These are phyloP conservation scores for Penicillium sp. DNA, from an alignment of 2,329 filamentous ascomycete genomes.

Conservation along the genomic window DNA sequence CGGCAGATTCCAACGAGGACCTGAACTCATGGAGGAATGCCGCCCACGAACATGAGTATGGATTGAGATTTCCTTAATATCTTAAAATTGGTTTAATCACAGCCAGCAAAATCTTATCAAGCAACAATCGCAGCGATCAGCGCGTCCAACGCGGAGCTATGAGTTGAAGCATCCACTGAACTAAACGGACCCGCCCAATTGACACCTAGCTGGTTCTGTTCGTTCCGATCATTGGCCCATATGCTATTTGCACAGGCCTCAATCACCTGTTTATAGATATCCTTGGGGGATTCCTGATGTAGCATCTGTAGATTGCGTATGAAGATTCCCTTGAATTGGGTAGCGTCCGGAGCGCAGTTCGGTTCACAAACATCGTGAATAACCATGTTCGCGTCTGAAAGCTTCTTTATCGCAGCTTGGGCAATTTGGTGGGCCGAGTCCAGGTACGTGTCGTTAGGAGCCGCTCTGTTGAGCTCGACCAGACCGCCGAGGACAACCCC, in stretches of 20 bases:
- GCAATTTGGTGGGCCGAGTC: slow-evolving; percentile 53
- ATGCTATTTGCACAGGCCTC: slow-evolving; percentile 64
- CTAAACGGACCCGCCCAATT: slow-evolving; percentile 66
- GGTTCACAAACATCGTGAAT: slow-evolving; percentile 59
- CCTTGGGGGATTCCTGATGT: slow-evolving; percentile 53
- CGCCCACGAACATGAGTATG: neutral
- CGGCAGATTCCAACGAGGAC: no score
- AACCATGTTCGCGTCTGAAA: slow-evolving; percentile 51
- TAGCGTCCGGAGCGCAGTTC: slow-evolving; percentile 51
- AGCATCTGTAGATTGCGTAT: slow-evolving; percentile 64
- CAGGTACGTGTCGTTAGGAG: slow-evolving; percentile 46
- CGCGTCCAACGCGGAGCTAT: slow-evolving; percentile 67
- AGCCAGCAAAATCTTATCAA: neutral
- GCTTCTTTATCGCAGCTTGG: slow-evolving; percentile 51
- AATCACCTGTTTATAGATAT: slow-evolving; percentile 58
- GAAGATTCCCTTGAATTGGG: slow-evolving; percentile 74
- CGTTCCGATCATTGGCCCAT: slow-evolving; percentile 61
- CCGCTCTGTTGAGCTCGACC: slow-evolving; percentile 53
- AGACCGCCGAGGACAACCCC: slow-evolving; percentile 62
- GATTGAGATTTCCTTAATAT: neutral
- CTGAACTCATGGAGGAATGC: neutral
- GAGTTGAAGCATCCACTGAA: slow-evolving; percentile 59
- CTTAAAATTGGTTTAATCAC: neutral
- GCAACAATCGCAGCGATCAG: slow-evolving; percentile 59
- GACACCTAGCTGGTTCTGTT: slow-evolving; percentile 57